Evolutionary conservation across 2,329 filamentous ascomycete species (phyloP), one percentile per base, ranked within the genome.

Genomic region (Pseudogymnoascus sp.): DNA sequence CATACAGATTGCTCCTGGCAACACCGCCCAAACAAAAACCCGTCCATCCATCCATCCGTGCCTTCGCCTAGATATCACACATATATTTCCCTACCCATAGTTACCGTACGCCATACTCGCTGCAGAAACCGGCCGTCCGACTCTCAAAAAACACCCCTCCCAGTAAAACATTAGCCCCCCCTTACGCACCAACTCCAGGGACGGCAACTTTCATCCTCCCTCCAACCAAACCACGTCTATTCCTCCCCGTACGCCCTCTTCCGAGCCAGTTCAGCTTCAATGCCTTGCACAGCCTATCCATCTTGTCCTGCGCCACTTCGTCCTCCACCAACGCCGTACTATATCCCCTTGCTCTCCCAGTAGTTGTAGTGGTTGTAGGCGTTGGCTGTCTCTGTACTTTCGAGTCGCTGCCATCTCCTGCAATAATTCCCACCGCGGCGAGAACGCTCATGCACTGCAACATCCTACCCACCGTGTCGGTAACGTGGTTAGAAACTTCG

Each of bases 251-350:
- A 36, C 94, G 79, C 0, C 93, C 93, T 55, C 94, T 81, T 0
- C 93, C 93, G 1, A 99, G 81, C 94, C 94, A 99, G 74, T 99
- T 99, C 70, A 97, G 85, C 76, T 97, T 99, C 65, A 99, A 79
- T 68, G 94, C 86, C 71, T 91, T 88, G 63, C 89, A 91, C 65
- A 99, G 78, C 70, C 92, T 84, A 65, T 93, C 89, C 70, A 97
- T 89, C 75, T 88, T 91, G 62, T 82, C 83, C 71, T 93, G 90
- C 1, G 84, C 82, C 38, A 88, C 85, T 66, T 95, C 91, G 8
- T 83, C 84, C 0, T 81, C 85, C 70, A 85, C 64, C 29, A 44
- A 39, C 12, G 35, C 58, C n/a, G 58, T 65, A n/a, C 55, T 29
- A 42, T 51, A 36, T 65, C 68, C 4, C 71, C 65, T 27, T 65